Percentiles rank a stretch among this genome's conserved stretches.
These are phyloP conservation scores for Scheffersomyces spartinae DNA, from an alignment of 805 yeast species.

Conservation along the genomic window DNA sequence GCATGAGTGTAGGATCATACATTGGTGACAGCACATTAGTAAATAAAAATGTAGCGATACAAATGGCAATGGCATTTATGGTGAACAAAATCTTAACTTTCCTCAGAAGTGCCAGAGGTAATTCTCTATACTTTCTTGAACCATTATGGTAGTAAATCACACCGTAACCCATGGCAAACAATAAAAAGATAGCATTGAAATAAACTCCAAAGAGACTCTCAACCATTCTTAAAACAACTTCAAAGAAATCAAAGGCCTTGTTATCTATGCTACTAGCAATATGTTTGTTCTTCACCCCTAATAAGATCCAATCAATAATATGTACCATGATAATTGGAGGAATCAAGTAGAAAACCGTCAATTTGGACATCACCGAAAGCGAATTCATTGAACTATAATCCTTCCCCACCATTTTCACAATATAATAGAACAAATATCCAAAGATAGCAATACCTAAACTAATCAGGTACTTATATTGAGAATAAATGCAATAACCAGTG, in stretches of 20 bases:
- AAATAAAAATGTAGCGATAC: neutral
- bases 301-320: no score
- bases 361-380: slow-evolving; percentile 17
- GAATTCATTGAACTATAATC: slow-evolving; percentile 16
- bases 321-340: no score
- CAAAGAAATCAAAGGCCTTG: no score
- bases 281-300: no score
- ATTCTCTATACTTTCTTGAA: slow-evolving; percentile 11
- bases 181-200: slow-evolving; percentile 8
- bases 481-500: slow-evolving; percentile 7
- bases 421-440: slow-evolving; percentile 13
- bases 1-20: neutral
- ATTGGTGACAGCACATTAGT: neutral
- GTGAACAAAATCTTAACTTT: slow-evolving; percentile 4
- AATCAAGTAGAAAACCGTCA: slow-evolving; percentile 15
- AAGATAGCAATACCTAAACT: slow-evolving; percentile 8
- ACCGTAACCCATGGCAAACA: slow-evolving; percentile 26
- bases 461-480: slow-evolving; percentile 7
- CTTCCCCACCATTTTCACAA: slow-evolving; percentile 14
- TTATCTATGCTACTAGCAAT: no score
- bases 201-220: slow-evolving; percentile 2
- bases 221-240: no score
- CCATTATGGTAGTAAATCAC: slow-evolving; percentile 16
- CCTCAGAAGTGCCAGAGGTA: slow-evolving; percentile 8
- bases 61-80: neutral